Conservation (phyloP, 805 yeast species). For the Ogataea neopini region DNA sequence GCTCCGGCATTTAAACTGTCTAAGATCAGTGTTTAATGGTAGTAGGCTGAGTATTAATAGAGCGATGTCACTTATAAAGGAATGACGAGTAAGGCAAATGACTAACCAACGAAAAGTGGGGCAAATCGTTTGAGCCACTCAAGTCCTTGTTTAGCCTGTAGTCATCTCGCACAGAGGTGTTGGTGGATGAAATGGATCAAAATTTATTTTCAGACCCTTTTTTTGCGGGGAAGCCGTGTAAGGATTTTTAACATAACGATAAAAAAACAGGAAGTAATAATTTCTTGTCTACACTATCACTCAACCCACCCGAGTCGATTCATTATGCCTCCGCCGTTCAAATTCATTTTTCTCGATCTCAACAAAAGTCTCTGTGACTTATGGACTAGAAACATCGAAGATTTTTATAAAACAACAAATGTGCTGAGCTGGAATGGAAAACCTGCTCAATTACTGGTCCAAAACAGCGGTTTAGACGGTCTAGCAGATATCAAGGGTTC, state of each 20-base stretch:
- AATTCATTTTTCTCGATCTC: slow-evolving; percentile 26
- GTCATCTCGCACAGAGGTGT: not conserved
- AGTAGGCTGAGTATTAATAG: not conserved
- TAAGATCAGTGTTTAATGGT: slow-evolving; percentile 43
- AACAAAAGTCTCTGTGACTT: slow-evolving; percentile 22
- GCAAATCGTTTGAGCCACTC: not conserved
- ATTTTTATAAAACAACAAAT: slow-evolving; percentile 9
- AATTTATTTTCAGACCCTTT: not conserved
- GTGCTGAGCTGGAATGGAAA: slow-evolving; percentile 20
- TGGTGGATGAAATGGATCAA: too few relatives aligned
- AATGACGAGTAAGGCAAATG: too few relatives aligned
- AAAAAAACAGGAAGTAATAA: too few relatives aligned
- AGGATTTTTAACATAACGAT: not conserved
- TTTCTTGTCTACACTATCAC: too few relatives aligned
- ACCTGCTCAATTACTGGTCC: slow-evolving; percentile 23
- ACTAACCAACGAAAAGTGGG: too few relatives aligned
- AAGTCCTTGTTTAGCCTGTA: not conserved
- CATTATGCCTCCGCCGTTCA: not conserved
- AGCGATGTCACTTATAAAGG: not conserved
- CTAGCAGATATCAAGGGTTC: not conserved
- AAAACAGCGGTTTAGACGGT: slow-evolving; percentile 23
- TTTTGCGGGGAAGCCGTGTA: not conserved
- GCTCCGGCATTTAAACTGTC: slow-evolving; percentile 67
- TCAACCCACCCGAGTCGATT: too few relatives aligned
- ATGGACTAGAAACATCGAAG: slow-evolving; percentile 22